Evolutionary conservation across 2,329 filamentous ascomycete species (phyloP).

Genomic region (Colletotrichum sp.): DNA sequence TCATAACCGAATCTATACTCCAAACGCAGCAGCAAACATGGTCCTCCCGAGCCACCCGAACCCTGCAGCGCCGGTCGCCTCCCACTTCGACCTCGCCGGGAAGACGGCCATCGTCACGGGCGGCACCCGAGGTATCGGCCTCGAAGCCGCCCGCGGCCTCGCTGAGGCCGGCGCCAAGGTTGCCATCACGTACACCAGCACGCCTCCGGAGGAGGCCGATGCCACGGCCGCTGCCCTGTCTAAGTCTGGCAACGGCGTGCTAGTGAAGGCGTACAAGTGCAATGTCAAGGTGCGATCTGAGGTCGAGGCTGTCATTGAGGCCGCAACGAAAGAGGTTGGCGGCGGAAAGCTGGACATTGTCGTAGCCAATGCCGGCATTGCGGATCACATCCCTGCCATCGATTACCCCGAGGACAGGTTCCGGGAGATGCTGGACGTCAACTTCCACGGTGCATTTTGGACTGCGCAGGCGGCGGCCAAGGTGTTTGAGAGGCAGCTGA

Average conservation of each 20-base stretch:
- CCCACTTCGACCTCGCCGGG: conserved; percentile 20
- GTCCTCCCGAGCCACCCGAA: conserved; percentile 14
- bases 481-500: conserved; percentile 38
- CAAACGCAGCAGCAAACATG: not conserved
- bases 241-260: conserved; percentile 13
- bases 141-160: conserved; percentile 9
- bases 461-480: conserved; percentile 45
- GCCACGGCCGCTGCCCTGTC: conserved; percentile 10
- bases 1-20: not conserved
- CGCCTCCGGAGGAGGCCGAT: conserved; percentile 7
- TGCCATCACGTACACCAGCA: conserved; percentile 19
- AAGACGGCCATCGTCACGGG: conserved; percentile 17
- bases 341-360: conserved; percentile 44
- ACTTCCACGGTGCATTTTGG: conserved; percentile 47
- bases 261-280: conserved; percentile 40
- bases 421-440: conserved; percentile 42
- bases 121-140: conserved; percentile 11
- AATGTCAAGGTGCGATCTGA: conserved; percentile 36
- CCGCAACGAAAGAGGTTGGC: conserved; percentile 35
- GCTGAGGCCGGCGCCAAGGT: conserved; percentile 14
- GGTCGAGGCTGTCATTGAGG: conserved; percentile 28
- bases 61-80: conserved; percentile 5
- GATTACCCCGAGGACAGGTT: conserved; percentile 46
- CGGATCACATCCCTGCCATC: conserved; percentile 37
- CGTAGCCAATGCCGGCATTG: conserved; percentile 47